These are phyloP conservation scores for Diaporthe destruens DNA, from an alignment of 2,329 filamentous ascomycete species.

Conservation along the genomic window DNA sequence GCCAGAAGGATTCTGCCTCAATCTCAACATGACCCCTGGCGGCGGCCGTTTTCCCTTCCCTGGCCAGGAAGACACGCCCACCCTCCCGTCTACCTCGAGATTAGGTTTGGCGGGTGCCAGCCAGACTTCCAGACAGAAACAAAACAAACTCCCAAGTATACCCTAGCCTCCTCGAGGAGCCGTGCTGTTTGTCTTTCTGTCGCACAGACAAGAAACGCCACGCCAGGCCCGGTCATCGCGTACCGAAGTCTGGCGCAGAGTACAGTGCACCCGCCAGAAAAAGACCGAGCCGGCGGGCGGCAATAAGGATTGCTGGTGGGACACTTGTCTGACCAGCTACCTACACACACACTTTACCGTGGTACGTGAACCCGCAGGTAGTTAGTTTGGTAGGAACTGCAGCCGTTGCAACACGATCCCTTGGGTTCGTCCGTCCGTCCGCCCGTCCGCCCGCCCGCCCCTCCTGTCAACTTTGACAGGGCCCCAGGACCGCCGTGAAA, in stretches of 20 bases:
- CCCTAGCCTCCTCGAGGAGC: neutral
- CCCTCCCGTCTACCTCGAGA: neutral
- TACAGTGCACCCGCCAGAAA: neutral
- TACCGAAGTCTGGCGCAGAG: constrained; percentile 15
- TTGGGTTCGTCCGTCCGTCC: neutral
- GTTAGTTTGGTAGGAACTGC: neutral
- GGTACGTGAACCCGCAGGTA: neutral
- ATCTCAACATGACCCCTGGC: neutral
- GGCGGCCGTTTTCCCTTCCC: neutral
- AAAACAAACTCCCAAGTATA: neutral
- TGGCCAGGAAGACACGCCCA: neutral
- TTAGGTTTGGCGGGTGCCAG: neutral
- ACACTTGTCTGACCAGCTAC: neutral
- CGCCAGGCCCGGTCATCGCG: neutral
- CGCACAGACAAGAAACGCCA: constrained; percentile 22
- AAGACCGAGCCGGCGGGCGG: neutral
- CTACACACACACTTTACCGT: no score
- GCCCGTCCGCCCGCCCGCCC: neutral
- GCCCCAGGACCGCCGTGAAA: neutral
- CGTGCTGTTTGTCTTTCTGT: neutral
- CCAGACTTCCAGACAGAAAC: neutral
- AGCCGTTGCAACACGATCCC: neutral
- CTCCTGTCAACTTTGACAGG: constrained; percentile 20
- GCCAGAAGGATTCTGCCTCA: neutral
- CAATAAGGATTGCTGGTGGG: neutral